Evolutionary conservation across 495 filamentous ascomycete genomes (phyloP).

Genomic region (Entonaema liquescens): DNA sequence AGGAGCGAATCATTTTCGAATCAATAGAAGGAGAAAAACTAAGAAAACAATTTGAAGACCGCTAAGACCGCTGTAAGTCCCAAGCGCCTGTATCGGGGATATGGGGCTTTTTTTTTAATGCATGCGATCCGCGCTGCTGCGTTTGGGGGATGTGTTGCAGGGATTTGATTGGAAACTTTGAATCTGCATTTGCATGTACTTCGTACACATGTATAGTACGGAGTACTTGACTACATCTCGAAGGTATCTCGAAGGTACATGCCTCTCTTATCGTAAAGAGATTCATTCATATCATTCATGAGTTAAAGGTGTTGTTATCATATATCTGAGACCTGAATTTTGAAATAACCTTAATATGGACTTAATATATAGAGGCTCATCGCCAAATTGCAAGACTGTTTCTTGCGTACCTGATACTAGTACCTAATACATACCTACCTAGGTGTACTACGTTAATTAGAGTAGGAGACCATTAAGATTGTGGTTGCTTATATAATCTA

Average conservation of each 20-base stretch:
- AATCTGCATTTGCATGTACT: background rate
- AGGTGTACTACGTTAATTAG: no score
- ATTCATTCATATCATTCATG: background rate
- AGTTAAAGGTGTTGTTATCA: background rate
- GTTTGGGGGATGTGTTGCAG: constrained; percentile 43
- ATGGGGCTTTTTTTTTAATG: constrained; percentile 6
- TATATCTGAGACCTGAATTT: background rate
- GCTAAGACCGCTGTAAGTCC: constrained; percentile 25
- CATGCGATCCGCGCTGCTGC: constrained; percentile 32
- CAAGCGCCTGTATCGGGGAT: constrained; percentile 37
- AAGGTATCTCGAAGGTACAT: no score
- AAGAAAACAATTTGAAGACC: background rate
- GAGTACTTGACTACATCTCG: background rate
- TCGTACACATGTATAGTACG: background rate
- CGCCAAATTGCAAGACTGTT: no score
- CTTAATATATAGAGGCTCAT: no score
- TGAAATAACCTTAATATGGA: no score
- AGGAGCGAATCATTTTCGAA: constrained; percentile 13
- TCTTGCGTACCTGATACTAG: background rate
- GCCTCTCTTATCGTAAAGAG: background rate
- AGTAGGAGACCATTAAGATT: background rate
- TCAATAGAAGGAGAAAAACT: constrained; percentile 10
- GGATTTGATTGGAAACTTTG: constrained; percentile 17
- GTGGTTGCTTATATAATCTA: background rate
- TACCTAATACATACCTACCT: no score